Conservation (phyloP, 2,329 filamentous ascomycete genomes). For the Alternaria brassicae region DNA sequence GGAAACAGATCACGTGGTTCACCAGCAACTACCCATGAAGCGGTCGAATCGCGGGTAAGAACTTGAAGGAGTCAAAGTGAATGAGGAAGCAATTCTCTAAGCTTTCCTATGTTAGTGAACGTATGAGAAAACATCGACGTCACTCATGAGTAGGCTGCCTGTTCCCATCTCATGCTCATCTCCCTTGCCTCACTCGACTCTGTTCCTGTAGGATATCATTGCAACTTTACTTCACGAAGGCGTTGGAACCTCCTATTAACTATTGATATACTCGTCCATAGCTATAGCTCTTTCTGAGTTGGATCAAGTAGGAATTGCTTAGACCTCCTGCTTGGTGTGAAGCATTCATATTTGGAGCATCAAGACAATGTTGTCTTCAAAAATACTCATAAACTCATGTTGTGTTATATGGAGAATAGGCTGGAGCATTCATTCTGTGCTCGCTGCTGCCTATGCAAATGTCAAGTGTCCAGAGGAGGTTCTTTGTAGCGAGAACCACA, state of each 20-base stretch:
- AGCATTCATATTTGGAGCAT: not conserved
- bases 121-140: not conserved
- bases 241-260: not conserved
- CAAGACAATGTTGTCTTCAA: too few species aligned
- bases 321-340: not conserved
- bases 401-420: too few species aligned
- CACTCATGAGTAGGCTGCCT: not conserved
- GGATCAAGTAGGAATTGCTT: not conserved
- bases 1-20: not conserved
- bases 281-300: not conserved
- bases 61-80: not conserved
- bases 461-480: too few species aligned
- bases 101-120: too few species aligned
- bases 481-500: too few species aligned
- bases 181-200: not conserved
- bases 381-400: too few species aligned
- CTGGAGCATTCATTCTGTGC: too few species aligned
- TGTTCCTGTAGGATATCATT: not conserved
- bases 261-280: not conserved
- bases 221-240: not conserved
- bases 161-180: not conserved
- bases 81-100: not conserved
- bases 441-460: too few species aligned
- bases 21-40: not conserved
- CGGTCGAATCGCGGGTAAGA: not conserved